Percentiles rank a stretch among this genome's conserved stretches.
Conservation (phyloP, 2,329 filamentous ascomycete genomes). For the Cytospora leucostoma region DNA sequence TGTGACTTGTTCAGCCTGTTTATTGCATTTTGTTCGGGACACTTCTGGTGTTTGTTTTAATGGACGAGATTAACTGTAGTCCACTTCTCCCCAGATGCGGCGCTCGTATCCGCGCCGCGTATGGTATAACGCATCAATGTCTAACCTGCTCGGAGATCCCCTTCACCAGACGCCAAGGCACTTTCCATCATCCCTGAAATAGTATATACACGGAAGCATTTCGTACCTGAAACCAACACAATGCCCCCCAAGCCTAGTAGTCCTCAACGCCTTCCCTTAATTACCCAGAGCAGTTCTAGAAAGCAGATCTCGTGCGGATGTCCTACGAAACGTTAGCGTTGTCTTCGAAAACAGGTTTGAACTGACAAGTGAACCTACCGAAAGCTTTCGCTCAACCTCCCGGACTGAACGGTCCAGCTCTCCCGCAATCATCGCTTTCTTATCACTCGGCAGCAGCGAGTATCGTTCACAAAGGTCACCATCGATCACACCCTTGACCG, state of each 20-base stretch:
- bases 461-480: slow-evolving; percentile 95
- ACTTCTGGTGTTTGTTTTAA: no score
- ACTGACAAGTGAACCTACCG: slow-evolving; percentile 45
- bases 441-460: slow-evolving; percentile 78
- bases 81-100: not conserved
- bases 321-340: slow-evolving; percentile 43
- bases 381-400: slow-evolving; percentile 96
- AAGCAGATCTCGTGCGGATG: slow-evolving; percentile 60
- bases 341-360: slow-evolving; percentile 25
- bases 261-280: slow-evolving; percentile 21
- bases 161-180: slow-evolving; percentile 19
- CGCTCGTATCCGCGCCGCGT: not conserved
- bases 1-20: not conserved
- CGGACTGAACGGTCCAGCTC: slow-evolving; percentile 88
- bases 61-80: not conserved
- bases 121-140: not conserved
- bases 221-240: slow-evolving; percentile 20
- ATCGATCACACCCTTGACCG: slow-evolving; percentile 95
- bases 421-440: slow-evolving; percentile 92
- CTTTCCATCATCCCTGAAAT: slow-evolving; percentile 13
- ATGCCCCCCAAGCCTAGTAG: slow-evolving; percentile 7
- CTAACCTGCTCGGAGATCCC: not conserved
- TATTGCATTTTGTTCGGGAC: not conserved
- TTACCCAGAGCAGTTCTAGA: slow-evolving; percentile 43
- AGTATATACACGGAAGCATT: slow-evolving; percentile 19